phyloP scores from a whole-genome alignment of 225 moss, liverwort and hornwort species.

The Sphagnum tenellum region DNA sequence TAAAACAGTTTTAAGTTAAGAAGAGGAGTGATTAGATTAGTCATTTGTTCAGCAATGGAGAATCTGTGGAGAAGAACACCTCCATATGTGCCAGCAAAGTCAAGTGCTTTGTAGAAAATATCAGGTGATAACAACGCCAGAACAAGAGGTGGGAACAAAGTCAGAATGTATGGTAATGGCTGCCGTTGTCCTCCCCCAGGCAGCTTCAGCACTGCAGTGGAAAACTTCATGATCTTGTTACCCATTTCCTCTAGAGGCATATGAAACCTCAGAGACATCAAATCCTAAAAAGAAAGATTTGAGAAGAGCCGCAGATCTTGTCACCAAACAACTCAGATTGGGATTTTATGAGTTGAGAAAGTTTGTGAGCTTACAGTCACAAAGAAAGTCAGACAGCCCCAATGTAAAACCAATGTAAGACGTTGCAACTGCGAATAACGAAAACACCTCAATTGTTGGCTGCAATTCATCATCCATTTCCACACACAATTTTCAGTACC shows the following conservation, averaged over 20 bases:
- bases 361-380: slow-evolving; percentile 54
- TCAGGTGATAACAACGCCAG: slow-evolving; percentile 63
- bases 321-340: neutral
- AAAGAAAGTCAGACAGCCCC: slow-evolving; percentile 81
- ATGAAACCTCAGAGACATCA: neutral
- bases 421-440: slow-evolving; percentile 85
- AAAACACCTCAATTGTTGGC: slow-evolving; percentile 82
- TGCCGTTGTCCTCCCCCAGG: slow-evolving; percentile 54
- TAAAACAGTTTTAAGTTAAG: neutral
- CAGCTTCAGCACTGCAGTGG: slow-evolving; percentile 57
- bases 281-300: neutral
- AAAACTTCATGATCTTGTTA: neutral
- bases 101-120: slow-evolving; percentile 82
- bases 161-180: slow-evolving; percentile 59
- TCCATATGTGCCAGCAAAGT: slow-evolving; percentile 96
- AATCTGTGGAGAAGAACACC: slow-evolving; percentile 20
- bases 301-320: neutral
- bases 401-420: slow-evolving; percentile 96
- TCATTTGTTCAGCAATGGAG: too few relatives aligned
- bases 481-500: neutral
- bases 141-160: slow-evolving; percentile 66
- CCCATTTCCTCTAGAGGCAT: neutral
- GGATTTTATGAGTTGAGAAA: neutral
- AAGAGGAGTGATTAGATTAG: neutral
- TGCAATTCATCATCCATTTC: slow-evolving; percentile 12